These are phyloP conservation scores for Oryza officinalis DNA, from an alignment of 176 grass and related monocot species.

Conservation along the genomic window DNA sequence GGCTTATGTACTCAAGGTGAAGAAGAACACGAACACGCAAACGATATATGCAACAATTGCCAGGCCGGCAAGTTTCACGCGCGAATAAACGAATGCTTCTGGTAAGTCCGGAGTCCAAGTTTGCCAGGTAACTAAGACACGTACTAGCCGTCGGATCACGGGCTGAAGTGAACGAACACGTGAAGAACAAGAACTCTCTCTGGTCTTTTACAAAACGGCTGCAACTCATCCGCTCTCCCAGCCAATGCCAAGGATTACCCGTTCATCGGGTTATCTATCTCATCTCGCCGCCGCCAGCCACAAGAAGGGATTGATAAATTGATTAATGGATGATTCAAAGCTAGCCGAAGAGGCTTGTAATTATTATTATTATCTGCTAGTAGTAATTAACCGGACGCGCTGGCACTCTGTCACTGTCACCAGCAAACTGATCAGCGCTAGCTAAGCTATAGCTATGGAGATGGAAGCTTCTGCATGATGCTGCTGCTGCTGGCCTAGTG, in stretches of 20 bases:
- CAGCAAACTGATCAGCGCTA: neutral
- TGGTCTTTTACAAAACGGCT: conserved; percentile 14
- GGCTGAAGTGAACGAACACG: conserved; percentile 14
- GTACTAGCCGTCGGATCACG: neutral
- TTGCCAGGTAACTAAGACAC: neutral
- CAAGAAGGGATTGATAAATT: neutral
- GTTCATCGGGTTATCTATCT: neutral
- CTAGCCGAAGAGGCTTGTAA: neutral
- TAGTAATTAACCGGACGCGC: neutral
- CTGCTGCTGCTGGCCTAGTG: neutral
- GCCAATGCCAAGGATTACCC: conserved; percentile 21
- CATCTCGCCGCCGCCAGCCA: conserved; percentile 6
- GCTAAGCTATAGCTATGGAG: neutral
- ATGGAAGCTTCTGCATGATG: neutral
- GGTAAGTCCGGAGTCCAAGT: conserved; percentile 26
- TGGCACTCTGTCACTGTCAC: neutral
- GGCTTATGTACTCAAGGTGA: neutral
- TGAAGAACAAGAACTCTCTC: conserved; percentile 43
- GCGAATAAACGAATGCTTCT: neutral
- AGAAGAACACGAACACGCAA: neutral
- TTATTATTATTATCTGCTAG: neutral
- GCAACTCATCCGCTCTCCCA: neutral
- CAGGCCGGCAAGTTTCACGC: conserved; percentile 22
- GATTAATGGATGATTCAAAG: neutral
- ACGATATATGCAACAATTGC: neutral